These are phyloP conservation scores for Pythium phragmiticola DNA, from an alignment of 352 stramenopile genomes.

Conservation along the genomic window DNA sequence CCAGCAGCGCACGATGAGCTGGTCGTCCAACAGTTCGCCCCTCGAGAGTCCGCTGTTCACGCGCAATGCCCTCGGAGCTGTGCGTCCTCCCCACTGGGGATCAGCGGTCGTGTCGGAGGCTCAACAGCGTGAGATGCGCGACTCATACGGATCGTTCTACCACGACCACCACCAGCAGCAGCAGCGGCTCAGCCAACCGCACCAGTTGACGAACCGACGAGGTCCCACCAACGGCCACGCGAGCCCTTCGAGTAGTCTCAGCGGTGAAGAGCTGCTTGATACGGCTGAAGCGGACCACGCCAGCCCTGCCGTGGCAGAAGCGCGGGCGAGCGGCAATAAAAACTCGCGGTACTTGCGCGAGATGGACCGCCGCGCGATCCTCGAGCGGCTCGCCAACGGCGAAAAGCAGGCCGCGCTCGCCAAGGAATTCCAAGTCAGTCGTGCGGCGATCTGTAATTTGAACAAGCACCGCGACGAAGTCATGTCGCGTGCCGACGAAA, in stretches of 20 bases:
- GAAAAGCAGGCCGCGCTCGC: slow-evolving; percentile 52
- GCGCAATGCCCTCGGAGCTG: not conserved
- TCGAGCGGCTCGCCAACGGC: slow-evolving; percentile 38
- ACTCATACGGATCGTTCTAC: slow-evolving; percentile 6
- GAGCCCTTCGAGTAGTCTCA: slow-evolving; percentile 1
- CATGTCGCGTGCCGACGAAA: slow-evolving; percentile 37
- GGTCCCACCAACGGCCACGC: not conserved
- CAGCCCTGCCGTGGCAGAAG: too few species aligned
- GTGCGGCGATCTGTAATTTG: slow-evolving; percentile 56
- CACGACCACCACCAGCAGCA: slow-evolving; percentile 5
- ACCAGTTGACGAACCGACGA: not conserved
- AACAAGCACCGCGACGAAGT: slow-evolving; percentile 49
- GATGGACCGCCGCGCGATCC: slow-evolving; percentile 42
- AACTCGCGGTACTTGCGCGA: slow-evolving; percentile 53
- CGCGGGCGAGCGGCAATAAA: slow-evolving; percentile 20
- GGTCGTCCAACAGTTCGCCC: slow-evolving; percentile 10
- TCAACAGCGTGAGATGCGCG: slow-evolving; percentile 2
- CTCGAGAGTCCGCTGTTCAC: slow-evolving; percentile 2
- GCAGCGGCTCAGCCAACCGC: slow-evolving; percentile 3
- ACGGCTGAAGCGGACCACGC: too few species aligned
- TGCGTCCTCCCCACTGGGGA: slow-evolving; percentile 2
- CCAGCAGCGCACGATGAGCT: slow-evolving; percentile 15
- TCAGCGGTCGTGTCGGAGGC: not conserved
- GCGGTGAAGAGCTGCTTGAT: slow-evolving; percentile 8
- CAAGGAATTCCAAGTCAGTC: slow-evolving; percentile 58